Evolutionary conservation across 345 rosid genomes (phyloP).

Genomic region (Arabis hirsuta): DNA sequence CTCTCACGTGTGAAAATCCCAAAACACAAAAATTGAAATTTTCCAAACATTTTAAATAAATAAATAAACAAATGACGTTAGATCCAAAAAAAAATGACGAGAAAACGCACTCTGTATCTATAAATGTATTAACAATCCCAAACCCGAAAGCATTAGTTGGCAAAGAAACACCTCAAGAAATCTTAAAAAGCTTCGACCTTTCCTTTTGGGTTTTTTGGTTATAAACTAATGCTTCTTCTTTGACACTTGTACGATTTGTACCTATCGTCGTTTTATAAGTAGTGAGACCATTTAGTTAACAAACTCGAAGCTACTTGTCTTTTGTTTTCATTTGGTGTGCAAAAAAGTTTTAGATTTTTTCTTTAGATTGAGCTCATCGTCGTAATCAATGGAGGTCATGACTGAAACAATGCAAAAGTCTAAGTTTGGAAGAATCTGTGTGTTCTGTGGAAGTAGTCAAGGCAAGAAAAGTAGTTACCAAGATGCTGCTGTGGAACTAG

Average conservation of each 20-base stretch:
- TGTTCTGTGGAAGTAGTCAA: slow-evolving; percentile 88
- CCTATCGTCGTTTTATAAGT: slow-evolving; percentile 17
- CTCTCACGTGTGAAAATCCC: slow-evolving; percentile 59
- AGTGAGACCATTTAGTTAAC: background rate
- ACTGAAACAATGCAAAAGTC: slow-evolving; percentile 47
- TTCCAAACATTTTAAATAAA: background rate
- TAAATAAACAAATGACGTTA: background rate
- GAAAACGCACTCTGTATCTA: slow-evolving; percentile 38
- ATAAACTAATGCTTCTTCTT: slow-evolving; percentile 12
- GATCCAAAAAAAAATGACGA: slow-evolving; percentile 22
- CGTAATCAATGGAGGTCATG: slow-evolving; percentile 48
- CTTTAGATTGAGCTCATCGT: background rate
- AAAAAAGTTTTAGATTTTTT: background rate
- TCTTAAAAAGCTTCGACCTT: background rate
- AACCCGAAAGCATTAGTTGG: slow-evolving; percentile 25
- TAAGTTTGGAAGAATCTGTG: slow-evolving; percentile 76
- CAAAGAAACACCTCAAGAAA: slow-evolving; percentile 11
- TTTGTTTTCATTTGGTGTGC: background rate
- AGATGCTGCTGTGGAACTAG: slow-evolving; percentile 84
- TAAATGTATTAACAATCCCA: slow-evolving; percentile 23
- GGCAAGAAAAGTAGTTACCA: slow-evolving; percentile 73
- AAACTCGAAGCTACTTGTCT: background rate
- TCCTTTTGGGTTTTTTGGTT: background rate
- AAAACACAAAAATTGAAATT: background rate
- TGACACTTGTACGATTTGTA: slow-evolving; percentile 36